phyloP scores from a whole-genome alignment of 2,329 filamentous ascomycete genomes.

The Sclerotinia nivalis region DNA sequence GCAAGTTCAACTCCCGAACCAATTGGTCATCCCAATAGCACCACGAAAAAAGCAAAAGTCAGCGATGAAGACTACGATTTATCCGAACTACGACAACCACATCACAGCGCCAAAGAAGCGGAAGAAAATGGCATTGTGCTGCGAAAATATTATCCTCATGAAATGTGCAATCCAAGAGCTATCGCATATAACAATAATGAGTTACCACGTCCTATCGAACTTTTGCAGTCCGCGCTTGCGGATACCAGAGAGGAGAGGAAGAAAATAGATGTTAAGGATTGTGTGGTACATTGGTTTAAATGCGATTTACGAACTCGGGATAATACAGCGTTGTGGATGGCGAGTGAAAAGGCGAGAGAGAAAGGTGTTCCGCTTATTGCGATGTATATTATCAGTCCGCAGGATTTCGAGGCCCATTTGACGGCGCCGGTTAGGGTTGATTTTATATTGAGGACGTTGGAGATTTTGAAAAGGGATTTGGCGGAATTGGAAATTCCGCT shows the following conservation, averaged over 20 bases:
- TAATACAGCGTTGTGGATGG: constrained; percentile 69
- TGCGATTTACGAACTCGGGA: constrained; percentile 73
- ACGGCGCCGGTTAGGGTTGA: constrained; percentile 73
- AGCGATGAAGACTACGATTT: constrained; percentile 25
- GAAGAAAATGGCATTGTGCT: constrained; percentile 63
- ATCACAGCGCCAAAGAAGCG: constrained; percentile 42
- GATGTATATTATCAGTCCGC: constrained; percentile 77
- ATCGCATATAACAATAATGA: constrained; percentile 69
- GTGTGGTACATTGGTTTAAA: constrained; percentile 90
- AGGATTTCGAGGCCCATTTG: constrained; percentile 82
- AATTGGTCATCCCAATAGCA: constrained; percentile 18
- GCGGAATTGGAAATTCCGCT: constrained; percentile 74
- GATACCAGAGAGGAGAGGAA: constrained; percentile 59
- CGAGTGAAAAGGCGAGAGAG: constrained; percentile 65
- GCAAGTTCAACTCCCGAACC: constrained; percentile 26
- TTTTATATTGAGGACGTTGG: constrained; percentile 73
- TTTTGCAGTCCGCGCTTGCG: constrained; percentile 59
- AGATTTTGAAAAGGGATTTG: constrained; percentile 65
- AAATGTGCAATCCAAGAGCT: constrained; percentile 82
- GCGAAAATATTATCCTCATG: constrained; percentile 77
- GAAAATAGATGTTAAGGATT: constrained; percentile 54
- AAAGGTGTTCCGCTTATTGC: constrained; percentile 71
- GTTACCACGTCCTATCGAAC: constrained; percentile 71
- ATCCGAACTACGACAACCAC: constrained; percentile 34
- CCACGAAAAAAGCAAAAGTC: constrained; percentile 33